phyloP scores from a whole-genome alignment of 2,329 filamentous ascomycete genomes.

The Madurella mycetomatis region DNA sequence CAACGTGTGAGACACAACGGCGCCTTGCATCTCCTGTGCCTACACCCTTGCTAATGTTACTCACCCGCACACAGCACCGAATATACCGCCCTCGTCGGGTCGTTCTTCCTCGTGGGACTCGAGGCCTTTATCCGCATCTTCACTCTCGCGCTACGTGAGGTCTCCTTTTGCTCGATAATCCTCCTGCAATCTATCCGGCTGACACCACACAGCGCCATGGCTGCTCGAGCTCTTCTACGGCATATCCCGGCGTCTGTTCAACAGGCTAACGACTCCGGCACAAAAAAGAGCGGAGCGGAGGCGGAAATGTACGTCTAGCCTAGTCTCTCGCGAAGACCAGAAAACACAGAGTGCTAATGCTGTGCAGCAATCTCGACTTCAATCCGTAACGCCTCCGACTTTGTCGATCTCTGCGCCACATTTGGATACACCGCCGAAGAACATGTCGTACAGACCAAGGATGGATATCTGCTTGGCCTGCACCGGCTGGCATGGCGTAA shows the following conservation, averaged over 20 bases:
- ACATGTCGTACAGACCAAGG: conserved; percentile 89
- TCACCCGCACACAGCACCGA: conserved; percentile 55
- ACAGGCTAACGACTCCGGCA: conserved; percentile 66
- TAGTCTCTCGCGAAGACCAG: neutral
- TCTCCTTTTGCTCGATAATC: neutral
- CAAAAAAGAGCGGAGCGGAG: conserved; percentile 63
- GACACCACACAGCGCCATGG: conserved; percentile 57
- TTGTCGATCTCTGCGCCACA: conserved; percentile 86
- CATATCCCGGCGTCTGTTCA: conserved; percentile 77
- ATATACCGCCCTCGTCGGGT: conserved; percentile 81
- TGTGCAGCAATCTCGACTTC: conserved; percentile 60
- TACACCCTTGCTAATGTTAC: neutral
- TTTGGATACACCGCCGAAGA: conserved; percentile 94
- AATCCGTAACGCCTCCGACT: conserved; percentile 83
- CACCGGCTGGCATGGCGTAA: conserved; percentile 81
- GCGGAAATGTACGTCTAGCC: conserved; percentile 52
- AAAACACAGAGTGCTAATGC: neutral
- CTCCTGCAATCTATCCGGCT: conserved; percentile 2
- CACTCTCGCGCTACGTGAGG: conserved; percentile 80
- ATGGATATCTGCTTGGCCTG: conserved; percentile 87
- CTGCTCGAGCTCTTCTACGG: conserved; percentile 80
- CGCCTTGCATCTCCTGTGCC: conserved; percentile 4
- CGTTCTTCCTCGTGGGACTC: conserved; percentile 74
- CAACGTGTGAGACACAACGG: conserved; percentile 42
- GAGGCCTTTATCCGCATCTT: conserved; percentile 81